Base-by-base conservation (phyloP, 2,329 filamentous ascomycete species). In the Cladophialophora immunda region DNA sequence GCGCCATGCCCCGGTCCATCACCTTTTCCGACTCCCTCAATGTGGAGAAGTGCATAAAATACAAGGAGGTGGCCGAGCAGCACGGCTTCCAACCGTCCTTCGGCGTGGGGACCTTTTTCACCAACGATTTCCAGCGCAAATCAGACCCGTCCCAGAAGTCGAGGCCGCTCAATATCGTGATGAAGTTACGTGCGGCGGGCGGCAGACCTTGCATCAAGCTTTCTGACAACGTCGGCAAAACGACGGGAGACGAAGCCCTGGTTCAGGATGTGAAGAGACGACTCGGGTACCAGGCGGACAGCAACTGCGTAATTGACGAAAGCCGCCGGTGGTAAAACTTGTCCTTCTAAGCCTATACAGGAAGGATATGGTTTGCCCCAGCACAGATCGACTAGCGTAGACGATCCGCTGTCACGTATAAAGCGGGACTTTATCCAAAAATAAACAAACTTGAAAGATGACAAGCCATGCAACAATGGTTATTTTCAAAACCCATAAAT, bases 11-110 rank as follows among this genome's bases (percentile, higher is more conserved):
- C 2, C 98, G 98, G 84, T 89, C 87, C 0, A 90, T 99, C 67
- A 94, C 99, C 2, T 99, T 98, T 77, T 98, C 94, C 0, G 95
- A 99, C 79, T 96, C 94, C 4, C 82, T 99, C 65, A 92, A 98
- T 76, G 92, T 97, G 57, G 93, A 97, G 38, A 87, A 90, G 62
- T 97, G 94, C 76, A 83, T 98, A 58, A 88, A 96, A 78, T 99
- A 98, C 82, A 97, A 97, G 83, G 82, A 87, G 64, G 86, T 92
- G 30, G 90, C 94, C 0, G 93, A 97, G 71, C 86, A 89, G 45
- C 87, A 90, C 15, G 92, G 92, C 1, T 93, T 99, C 78, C 87
- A 89, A 67, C 91, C 94, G 11, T 92, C 91, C 0, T 99, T 99
- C 81, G 95, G 95, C 68, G 91, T 99, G 1, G 95, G 95, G 4